A percentile compares a stretch with the other conserved stretches of the same genome.
Conservation (phyloP, 176 grass and related monocot species). For the Juncus effusus region DNA sequence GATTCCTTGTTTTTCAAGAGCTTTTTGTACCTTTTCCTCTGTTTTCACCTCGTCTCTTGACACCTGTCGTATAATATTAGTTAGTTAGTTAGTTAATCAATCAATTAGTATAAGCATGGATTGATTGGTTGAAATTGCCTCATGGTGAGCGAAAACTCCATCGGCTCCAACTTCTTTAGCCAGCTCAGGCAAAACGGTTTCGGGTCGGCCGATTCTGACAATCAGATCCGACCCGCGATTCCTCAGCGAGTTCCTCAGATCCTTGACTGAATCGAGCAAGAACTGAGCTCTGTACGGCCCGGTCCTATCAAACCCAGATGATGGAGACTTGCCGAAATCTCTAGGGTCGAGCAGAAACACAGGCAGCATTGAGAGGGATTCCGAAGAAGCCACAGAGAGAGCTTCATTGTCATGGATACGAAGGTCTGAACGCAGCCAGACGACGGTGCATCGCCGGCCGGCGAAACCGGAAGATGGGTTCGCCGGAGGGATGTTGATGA, state of each 20-base stretch:
- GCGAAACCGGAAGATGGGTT: conserved; percentile 41
- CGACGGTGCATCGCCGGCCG: conserved; percentile 59
- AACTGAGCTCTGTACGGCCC: conserved; percentile 59
- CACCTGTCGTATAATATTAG: conserved; percentile 25
- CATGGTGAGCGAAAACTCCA: conserved; percentile 72
- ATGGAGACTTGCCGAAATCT: conserved; percentile 56
- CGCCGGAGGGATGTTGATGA: conserved; percentile 38
- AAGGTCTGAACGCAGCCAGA: conserved; percentile 83
- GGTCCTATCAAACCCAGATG: conserved; percentile 63
- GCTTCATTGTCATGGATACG: conserved; percentile 78
- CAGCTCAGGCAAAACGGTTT: conserved; percentile 76
- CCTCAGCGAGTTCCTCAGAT: conserved; percentile 62
- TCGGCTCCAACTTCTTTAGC: conserved; percentile 49
- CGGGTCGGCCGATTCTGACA: conserved; percentile 68
- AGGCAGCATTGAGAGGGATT: conserved; percentile 66
- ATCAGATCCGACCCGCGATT: conserved; percentile 70
- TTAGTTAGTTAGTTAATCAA: neutral
- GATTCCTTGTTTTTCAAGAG: conserved; percentile 75
- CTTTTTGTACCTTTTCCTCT: conserved; percentile 68
- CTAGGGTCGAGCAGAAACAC: conserved; percentile 78
- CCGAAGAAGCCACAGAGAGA: conserved; percentile 36
- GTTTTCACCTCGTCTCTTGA: conserved; percentile 63
- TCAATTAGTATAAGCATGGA: neutral
- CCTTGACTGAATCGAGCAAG: conserved; percentile 73
- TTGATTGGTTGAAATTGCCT: conserved; percentile 26